Percentiles rank a stretch among this genome's conserved stretches.
Evolutionary conservation across 139 green algal species (phyloP).

Genomic region (Coelastrella sp.): DNA sequence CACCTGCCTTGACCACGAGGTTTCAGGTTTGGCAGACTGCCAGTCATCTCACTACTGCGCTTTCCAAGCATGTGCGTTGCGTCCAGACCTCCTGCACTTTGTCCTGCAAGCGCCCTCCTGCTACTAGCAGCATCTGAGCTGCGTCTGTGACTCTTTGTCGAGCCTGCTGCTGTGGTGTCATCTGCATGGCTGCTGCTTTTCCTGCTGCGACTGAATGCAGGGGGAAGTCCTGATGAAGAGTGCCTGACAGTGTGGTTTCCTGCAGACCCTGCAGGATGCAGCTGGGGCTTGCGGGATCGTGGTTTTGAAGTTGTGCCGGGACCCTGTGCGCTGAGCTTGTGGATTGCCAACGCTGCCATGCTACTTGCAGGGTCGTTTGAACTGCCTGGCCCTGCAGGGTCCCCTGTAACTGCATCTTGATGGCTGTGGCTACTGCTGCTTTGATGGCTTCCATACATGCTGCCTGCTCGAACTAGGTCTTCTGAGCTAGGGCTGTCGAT

Average conservation of each 20-base stretch:
- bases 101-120: too few species aligned
- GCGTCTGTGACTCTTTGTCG: neutral
- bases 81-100: too few species aligned
- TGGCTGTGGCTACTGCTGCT: neutral
- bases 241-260: neutral
- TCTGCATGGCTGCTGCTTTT: neutral
- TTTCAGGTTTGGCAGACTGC: slow-evolving; percentile 33
- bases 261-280: neutral
- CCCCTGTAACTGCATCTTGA: neutral
- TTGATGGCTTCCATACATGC: neutral
- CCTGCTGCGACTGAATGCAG: neutral
- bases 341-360: slow-evolving; percentile 23
- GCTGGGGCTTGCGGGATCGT: neutral
- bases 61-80: neutral
- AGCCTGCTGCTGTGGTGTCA: neutral
- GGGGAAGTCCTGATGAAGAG: neutral
- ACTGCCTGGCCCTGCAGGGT: neutral
- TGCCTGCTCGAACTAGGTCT: neutral
- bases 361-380: neutral
- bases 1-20: neutral
- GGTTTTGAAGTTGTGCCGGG: neutral
- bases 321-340: neutral
- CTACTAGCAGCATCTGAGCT: neutral
- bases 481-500: neutral
- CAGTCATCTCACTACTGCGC: neutral